Evolutionary conservation across 2,329 filamentous ascomycete genomes (phyloP).

Genomic region (Fusarium temperatum): DNA sequence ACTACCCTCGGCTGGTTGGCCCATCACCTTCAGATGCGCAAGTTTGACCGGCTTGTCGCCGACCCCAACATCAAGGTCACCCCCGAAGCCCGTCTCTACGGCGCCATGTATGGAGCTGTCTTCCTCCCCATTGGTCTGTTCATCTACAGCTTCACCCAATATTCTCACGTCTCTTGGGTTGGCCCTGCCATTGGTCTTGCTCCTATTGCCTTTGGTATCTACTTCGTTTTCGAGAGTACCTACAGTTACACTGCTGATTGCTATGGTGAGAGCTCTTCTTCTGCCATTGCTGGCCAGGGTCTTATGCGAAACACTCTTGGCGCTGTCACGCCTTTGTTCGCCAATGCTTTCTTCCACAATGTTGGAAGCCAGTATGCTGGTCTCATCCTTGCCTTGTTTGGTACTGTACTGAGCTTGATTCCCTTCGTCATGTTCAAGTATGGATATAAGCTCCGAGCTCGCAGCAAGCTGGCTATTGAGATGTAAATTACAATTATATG

Average conservation of each 20-base stretch:
- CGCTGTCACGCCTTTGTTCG: slow-evolving; percentile 33
- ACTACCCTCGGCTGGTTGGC: slow-evolving; percentile 34
- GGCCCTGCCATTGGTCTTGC: slow-evolving; percentile 29
- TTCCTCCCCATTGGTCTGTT: slow-evolving; percentile 34
- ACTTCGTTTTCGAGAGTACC: slow-evolving; percentile 35
- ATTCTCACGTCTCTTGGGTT: slow-evolving; percentile 29
- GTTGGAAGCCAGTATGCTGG: slow-evolving; percentile 36
- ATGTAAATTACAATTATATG: slow-evolving; percentile 1
- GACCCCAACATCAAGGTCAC: slow-evolving; percentile 34
- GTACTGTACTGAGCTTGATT: slow-evolving; percentile 30
- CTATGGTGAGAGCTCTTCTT: slow-evolving; percentile 34
- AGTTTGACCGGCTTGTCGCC: slow-evolving; percentile 30
- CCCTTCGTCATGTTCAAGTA: slow-evolving; percentile 37
- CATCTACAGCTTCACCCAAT: slow-evolving; percentile 38
- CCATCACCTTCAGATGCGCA: slow-evolving; percentile 34
- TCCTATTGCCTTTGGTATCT: slow-evolving; percentile 35
- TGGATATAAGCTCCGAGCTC: slow-evolving; percentile 30
- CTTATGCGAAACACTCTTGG: slow-evolving; percentile 35
- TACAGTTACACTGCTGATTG: slow-evolving; percentile 37
- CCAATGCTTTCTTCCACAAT: slow-evolving; percentile 35
- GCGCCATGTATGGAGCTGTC: slow-evolving; percentile 35
- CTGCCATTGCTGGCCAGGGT: slow-evolving; percentile 33
- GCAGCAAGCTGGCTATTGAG: slow-evolving; percentile 34
- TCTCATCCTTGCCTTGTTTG: slow-evolving; percentile 30
- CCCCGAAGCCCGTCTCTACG: slow-evolving; percentile 33